Base-by-base conservation (phyloP, 768 basidiomycete genomes). In the Pluteus cervinus region DNA sequence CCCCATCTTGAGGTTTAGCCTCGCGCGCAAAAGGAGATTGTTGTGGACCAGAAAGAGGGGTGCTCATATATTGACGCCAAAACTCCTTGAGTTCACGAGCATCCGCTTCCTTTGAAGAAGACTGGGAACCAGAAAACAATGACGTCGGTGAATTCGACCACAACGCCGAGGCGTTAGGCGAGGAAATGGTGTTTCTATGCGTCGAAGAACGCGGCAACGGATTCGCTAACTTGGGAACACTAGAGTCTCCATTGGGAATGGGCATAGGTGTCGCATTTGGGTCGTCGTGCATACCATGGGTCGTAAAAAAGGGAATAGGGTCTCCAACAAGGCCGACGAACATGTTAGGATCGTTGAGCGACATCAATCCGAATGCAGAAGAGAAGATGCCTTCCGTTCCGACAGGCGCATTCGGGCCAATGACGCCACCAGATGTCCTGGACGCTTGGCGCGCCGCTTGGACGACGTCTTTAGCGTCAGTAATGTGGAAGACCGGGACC, bases 31-130 rank as follows among this genome's bases (percentile, higher is more conserved):
- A n/a, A n/a, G n/a, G n/a, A n/a, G n/a, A n/a, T n/a, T n/a, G n/a
- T n/a, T n/a, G n/a, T n/a, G n/a, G n/a, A 2, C 65, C 68, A 37
- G 56, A 62, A 6, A 79, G 53, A 17, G 85, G 85, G 15, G 82
- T 86, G 25, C 76, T 71, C 63, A 87, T 68, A 48, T 80, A 87
- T 45, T 76, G 66, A 56, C 70, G 85, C 85, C 85, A 87, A 44
- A 84, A 76, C 37, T 85, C 80, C 33, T 70, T 63, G 52, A 85
- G 50, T 46, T 85, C 79, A 36, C 66, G 60, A 35, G 47, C 43
- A 18, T 61, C 62, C 22, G 37, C 40, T 34, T 58, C 56, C 42
- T 41, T 45, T 3, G 48, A 46, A 2, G 53, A 50, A 20, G 53
- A 51, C 54, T 24, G 12, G 50, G 21, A 29, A 24, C n/a, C 41